phyloP scores from a whole-genome alignment of 108 stramenopile genomes.

The Aurantiochytrium sp. region DNA sequence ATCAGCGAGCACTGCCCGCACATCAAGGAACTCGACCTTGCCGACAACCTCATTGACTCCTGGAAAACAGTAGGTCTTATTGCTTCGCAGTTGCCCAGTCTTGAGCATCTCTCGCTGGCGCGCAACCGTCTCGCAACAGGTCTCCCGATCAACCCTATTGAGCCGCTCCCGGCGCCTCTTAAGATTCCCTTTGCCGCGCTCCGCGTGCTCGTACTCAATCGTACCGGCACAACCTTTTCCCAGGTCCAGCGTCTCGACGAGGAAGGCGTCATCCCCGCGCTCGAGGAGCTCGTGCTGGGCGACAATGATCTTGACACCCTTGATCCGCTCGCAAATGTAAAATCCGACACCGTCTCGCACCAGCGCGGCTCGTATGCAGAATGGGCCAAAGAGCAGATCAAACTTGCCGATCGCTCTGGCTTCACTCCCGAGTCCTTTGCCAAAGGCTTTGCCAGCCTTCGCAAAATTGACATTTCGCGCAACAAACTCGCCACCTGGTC shows the following conservation, averaged over 20 bases:
- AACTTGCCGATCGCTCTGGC: background rate
- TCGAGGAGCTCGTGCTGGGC: constrained; percentile 11
- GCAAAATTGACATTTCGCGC: background rate
- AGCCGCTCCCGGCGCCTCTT: background rate
- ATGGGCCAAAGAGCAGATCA: constrained; percentile 16
- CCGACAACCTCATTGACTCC: background rate
- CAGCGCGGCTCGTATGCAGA: background rate
- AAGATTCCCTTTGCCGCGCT: background rate
- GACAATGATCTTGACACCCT: background rate
- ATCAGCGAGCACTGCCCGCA: background rate
- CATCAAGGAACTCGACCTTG: background rate
- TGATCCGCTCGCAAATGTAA: background rate
- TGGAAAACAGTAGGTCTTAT: background rate
- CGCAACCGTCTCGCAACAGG: background rate
- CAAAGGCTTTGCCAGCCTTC: background rate
- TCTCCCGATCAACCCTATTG: background rate
- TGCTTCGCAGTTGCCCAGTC: background rate
- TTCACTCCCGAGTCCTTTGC: constrained; percentile 10
- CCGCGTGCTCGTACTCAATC: background rate
- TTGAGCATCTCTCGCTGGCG: background rate
- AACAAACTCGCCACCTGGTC: constrained; percentile 14
- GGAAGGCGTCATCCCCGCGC: background rate
- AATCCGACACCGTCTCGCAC: background rate
- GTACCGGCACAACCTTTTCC: background rate
- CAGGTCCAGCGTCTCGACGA: constrained; percentile 1